Evolutionary conservation across 2,329 filamentous ascomycete species (phyloP), one percentile per base, ranked within the genome.

Genomic region (Cyclaneusma minus): DNA sequence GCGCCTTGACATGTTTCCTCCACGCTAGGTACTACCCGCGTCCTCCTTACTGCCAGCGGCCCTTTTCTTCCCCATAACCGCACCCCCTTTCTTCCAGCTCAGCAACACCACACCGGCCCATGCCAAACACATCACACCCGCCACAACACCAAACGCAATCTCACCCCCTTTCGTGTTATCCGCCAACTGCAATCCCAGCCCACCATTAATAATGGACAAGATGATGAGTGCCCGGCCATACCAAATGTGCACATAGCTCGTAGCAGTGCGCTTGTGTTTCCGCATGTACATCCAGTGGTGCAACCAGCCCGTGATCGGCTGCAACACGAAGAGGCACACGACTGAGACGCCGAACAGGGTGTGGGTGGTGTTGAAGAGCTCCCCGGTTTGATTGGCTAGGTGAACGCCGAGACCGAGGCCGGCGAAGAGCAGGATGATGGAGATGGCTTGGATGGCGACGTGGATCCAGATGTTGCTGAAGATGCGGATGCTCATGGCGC

Each of bases 151-250:
- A 44, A 75, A 77, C 0, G 60, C 63, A 24, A 67, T 56, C 27
- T 64, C 45, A 22, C 60, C 58, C 7, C 44, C 40, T 3, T 34
- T 46, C 1, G 48, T 35, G 1, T 58, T 55, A 10, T 38, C 34
- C 1, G 63, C 54, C 10, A 72, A 51, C 35, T 60, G 34, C 15
- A 78, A 49, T 3, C 72, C 72, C 4, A 77, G 46, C 0, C 70
- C 72, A 29, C 71, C 72, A 38, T 77, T 77, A 37, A 76, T 44
- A 22, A 75, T 54, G 14, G 67, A 71, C 3, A 75, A 42, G 11
- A 64, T 29, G 35, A 78, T 64, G 22, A 76, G 45, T 2, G 51
- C 38, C 11, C 71, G 60, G 8, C 72, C 72, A 39, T 61, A 70
- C 67, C 68, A 76, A 36, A 73, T 62, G 41, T 78, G 72, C 2